phyloP scores from a whole-genome alignment of 2,329 filamentous ascomycete species.

The Arthrobotrys pseudoclavata region DNA sequence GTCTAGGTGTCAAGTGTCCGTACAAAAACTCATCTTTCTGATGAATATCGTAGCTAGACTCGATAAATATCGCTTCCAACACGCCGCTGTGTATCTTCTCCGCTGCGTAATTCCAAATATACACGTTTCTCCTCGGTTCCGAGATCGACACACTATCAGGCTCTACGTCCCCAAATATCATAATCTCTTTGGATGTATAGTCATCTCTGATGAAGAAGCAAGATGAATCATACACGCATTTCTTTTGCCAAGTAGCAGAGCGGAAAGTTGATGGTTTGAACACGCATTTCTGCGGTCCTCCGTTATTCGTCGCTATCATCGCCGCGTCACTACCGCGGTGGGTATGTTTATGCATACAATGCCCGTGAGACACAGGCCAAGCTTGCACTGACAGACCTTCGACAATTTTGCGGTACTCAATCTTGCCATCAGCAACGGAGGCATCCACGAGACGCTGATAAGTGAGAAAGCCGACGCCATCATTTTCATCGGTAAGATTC shows the following conservation, averaged over 20 bases:
- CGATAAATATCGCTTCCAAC: slow-evolving; percentile 88
- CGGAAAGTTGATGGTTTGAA: slow-evolving; percentile 53
- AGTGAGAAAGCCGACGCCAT: slow-evolving; percentile 90
- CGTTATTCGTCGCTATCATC: slow-evolving; percentile 33
- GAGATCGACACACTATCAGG: slow-evolving; percentile 81
- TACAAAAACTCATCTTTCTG: slow-evolving; percentile 83
- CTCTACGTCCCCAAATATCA: slow-evolving; percentile 96
- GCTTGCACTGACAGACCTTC: slow-evolving; percentile 90
- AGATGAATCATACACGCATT: slow-evolving; percentile 86
- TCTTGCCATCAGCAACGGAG: slow-evolving; percentile 77
- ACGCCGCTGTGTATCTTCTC: slow-evolving; percentile 81
- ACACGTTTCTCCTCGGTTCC: slow-evolving; percentile 81
- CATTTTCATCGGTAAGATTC: slow-evolving; percentile 95
- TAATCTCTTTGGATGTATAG: slow-evolving; percentile 78
- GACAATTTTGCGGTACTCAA: slow-evolving; percentile 87
- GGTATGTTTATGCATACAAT: slow-evolving; percentile 81
- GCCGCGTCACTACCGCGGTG: slow-evolving; percentile 73
- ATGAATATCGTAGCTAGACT: slow-evolving; percentile 91
- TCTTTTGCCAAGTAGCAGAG: slow-evolving; percentile 66
- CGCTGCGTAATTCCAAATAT: slow-evolving; percentile 89
- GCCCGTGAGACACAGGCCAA: slow-evolving; percentile 88
- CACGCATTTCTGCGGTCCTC: slow-evolving; percentile 37
- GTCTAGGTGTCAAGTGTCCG: slow-evolving; percentile 87
- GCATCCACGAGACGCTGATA: slow-evolving; percentile 92
- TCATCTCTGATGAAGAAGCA: slow-evolving; percentile 92